Evolutionary conservation across 73 alveolate species (phyloP), one percentile per base, ranked within the genome.

Genomic region (Uronychia binucleata): DNA sequence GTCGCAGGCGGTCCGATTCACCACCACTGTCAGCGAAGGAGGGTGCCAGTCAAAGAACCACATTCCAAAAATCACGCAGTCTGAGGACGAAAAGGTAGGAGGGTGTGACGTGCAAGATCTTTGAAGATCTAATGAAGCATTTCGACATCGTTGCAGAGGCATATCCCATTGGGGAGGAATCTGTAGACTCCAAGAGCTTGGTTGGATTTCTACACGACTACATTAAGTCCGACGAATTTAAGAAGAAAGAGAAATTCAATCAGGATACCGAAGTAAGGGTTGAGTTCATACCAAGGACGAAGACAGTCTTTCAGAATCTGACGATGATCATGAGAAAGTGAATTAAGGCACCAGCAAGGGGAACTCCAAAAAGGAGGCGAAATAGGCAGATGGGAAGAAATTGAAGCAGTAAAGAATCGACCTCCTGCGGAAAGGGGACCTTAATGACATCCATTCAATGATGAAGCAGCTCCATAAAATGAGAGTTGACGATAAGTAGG

Each of bases 21-120:
- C 31, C 30, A 86, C 95, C 14, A 59, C 59, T 28, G 26, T 86
- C 59, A 78, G 86, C 31, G 33, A 59, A 31, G 79, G 67, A 86
- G 95, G 95, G 46, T 89, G 95, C 82, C 30, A 31, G 14, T 79
- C 92, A 0, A 83, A 58, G 35, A 79, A 33, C 26, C 95, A 89
- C 79, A 33, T 88, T 91, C 60, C 80, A 57, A 25, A 19, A 46
- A 11, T 46, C 19, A 19, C 67, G 19, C 5, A 46, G 5, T 5
- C 5, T 46, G 67, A 46, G 67, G 5, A 46, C 5, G 67, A 46
- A 46, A 11, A 46, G 67, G 67, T 46, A 46, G 19, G 67, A 11
- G 67, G 5, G 67, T 11, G 67, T 19, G 67, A 11, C 19, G 67
- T 46, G 19, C 5, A 46, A 46, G 67, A 46, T 11, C 19, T 46